Evolutionary conservation across 2,329 filamentous ascomycete genomes (phyloP), one percentile per base, ranked within the genome.

Genomic region (Ceratocystis huliohia): DNA sequence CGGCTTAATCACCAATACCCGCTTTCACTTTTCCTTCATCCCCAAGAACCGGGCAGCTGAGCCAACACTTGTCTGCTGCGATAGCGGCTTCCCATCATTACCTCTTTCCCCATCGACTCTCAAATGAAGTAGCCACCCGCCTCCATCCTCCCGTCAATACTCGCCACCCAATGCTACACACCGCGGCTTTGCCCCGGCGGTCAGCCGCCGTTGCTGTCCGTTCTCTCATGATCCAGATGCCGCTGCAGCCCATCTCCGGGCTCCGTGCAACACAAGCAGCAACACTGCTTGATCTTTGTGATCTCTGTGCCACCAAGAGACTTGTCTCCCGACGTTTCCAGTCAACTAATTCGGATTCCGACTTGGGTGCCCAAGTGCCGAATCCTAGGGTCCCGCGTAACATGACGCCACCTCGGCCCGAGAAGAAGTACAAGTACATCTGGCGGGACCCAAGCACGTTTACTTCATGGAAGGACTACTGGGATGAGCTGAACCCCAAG

Each of bases 401-500:
- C 17, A 37, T 45, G 8, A 41, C 57, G 20, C 44, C 45, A 33
- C 44, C 57, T 25, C 44, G 20, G 5, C 65, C 45, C 15, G 59
- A 66, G 30, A 56, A 44, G 33, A 63, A 56, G 65, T 48, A 66
- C 59, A 66, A 66, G 46, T 66, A 66, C 48, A 41, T 53, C 10
- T 66, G 59, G 65, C 45, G 65, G 3, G 45, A 66, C 25, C 37
- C 61, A 25, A 45, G 53, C 3, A 59, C 64, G 6, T 61, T 65
- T 22, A 66, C 61, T 5, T 63, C 59, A 3, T 63, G 57, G 57
- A 53, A 63, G 22, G 57, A 66, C 41, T 57, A 63, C 33, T 53
- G 46, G 45, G 65, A 62, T 20, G 65, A 53, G 46, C 33, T 66
- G n/a, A 66, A 66, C 45, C 65, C 65, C 45, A 66, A 66, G 33